A percentile compares a stretch with the other conserved stretches of the same genome.
Evolutionary conservation across 371 early-diverging fungal species (phyloP).

Genomic region (Mortierella sp.): DNA sequence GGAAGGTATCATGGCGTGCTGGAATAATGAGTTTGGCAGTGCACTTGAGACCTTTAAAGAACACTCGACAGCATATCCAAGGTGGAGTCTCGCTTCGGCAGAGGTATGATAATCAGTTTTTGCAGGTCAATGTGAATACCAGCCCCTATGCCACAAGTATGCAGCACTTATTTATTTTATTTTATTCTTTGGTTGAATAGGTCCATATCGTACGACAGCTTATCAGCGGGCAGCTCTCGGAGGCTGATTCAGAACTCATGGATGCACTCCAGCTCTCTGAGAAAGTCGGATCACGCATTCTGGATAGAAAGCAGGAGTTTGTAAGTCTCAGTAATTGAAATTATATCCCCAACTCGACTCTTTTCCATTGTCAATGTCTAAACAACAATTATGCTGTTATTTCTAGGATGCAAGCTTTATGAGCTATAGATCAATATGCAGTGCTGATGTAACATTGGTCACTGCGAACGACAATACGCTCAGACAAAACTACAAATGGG

Average conservation of each 20-base stretch:
- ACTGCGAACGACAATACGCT: constrained; percentile 44
- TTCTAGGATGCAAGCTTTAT: constrained; percentile 43
- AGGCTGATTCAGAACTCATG: constrained; percentile 48
- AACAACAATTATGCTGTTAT: neutral
- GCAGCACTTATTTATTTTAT: neutral
- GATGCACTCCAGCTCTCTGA: constrained; percentile 47
- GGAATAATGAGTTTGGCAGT: constrained; percentile 58
- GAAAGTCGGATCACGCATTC: constrained; percentile 35
- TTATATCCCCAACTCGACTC: neutral
- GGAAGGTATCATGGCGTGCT: constrained; percentile 51
- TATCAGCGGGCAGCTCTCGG: constrained; percentile 50
- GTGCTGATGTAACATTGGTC: constrained; percentile 28
- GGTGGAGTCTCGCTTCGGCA: constrained; percentile 56
- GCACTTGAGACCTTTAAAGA: constrained; percentile 49
- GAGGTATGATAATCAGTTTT: constrained; percentile 32
- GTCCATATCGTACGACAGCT: constrained; percentile 49
- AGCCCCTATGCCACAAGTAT: neutral
- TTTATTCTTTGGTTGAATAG: constrained; percentile 10
- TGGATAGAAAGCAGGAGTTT: constrained; percentile 46
- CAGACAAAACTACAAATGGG: constrained; percentile 60
- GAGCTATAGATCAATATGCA: constrained; percentile 33
- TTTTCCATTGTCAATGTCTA: too few relatives aligned
- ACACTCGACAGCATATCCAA: constrained; percentile 32
- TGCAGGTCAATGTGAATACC: neutral
- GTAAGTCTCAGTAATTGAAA: constrained; percentile 14